These are phyloP conservation scores for Ophiocordyceps camponoti-saundersi DNA, from an alignment of 2,329 filamentous ascomycete genomes.

Conservation along the genomic window DNA sequence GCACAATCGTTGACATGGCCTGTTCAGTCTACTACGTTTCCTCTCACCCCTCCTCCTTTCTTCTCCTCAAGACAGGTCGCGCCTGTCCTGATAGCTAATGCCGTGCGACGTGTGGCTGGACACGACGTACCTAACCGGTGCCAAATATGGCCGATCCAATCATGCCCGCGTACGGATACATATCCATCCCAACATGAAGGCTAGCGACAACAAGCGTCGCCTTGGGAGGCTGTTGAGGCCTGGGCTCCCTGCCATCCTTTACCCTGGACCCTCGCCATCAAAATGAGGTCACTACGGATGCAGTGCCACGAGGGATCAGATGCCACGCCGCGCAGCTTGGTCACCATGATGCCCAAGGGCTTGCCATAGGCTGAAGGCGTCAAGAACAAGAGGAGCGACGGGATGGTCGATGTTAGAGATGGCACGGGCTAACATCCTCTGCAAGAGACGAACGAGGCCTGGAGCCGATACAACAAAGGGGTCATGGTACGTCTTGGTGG, in stretches of 20 bases:
- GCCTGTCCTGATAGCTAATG: conserved; percentile 1
- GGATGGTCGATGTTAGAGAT: conserved; percentile 9
- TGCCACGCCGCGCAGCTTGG: conserved; percentile 46
- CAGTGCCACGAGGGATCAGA: conserved; percentile 50
- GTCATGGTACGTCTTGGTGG: conserved; percentile 71
- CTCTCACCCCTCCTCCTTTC: neutral
- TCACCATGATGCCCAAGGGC: conserved; percentile 49
- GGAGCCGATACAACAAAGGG: neutral
- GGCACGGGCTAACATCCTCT: neutral
- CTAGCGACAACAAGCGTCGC: conserved; percentile 62
- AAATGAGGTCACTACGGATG: conserved; percentile 40
- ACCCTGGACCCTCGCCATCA: conserved; percentile 32
- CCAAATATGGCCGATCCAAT: conserved; percentile 59
- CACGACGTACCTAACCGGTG: conserved; percentile 45
- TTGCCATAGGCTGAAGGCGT: conserved; percentile 66
- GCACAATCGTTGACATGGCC: neutral
- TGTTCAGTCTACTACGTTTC: neutral
- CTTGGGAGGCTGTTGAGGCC: conserved; percentile 62
- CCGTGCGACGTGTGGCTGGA: conserved; percentile 1
- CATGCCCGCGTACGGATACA: conserved; percentile 54
- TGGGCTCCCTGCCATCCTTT: conserved; percentile 54
- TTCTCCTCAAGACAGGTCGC: neutral
- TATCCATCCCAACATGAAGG: conserved; percentile 86
- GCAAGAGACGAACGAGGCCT: neutral
- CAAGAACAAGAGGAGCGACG: conserved; percentile 56